Percentiles rank a stretch among this genome's conserved stretches.
phyloP scores from a whole-genome alignment of 345 rosid species.

The Acer negundo region DNA sequence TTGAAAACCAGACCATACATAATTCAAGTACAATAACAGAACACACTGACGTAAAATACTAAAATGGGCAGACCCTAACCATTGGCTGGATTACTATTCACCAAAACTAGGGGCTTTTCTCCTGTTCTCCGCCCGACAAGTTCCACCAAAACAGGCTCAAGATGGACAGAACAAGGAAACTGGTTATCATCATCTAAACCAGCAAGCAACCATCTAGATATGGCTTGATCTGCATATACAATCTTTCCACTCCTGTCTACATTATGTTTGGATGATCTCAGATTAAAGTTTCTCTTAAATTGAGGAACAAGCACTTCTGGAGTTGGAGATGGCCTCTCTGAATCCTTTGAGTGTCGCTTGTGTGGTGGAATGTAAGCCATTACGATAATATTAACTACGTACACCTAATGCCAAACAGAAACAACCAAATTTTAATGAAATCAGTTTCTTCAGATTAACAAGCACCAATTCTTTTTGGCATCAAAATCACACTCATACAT shows the following conservation, averaged over 20 bases:
- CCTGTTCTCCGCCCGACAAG: conserved; percentile 27
- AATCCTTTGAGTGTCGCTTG: conserved; percentile 47
- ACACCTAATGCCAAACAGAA: conserved; percentile 5
- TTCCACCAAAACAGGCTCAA: conserved; percentile 41
- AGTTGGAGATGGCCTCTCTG: conserved; percentile 28
- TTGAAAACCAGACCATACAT: background rate
- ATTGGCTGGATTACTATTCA: conserved; percentile 21
- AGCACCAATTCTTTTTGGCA: background rate
- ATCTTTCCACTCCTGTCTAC: conserved; percentile 30
- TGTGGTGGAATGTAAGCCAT: conserved; percentile 76
- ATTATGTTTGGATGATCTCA: conserved; percentile 14
- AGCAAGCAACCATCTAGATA: conserved; percentile 48
- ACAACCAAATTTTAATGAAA: background rate
- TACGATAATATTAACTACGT: background rate
- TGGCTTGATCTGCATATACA: conserved; percentile 35
- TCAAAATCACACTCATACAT: background rate
- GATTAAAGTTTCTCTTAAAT: conserved; percentile 35
- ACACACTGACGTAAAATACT: background rate
- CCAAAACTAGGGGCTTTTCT: conserved; percentile 38
- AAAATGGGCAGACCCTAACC: conserved; percentile 28
- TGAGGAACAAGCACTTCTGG: conserved; percentile 33
- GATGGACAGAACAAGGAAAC: conserved; percentile 34
- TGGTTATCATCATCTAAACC: conserved; percentile 43
- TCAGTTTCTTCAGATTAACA: background rate
- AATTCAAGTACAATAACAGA: conserved; percentile 12